Evolutionary conservation across 352 stramenopile species (phyloP).

Genomic region (Peronospora farinosa): DNA sequence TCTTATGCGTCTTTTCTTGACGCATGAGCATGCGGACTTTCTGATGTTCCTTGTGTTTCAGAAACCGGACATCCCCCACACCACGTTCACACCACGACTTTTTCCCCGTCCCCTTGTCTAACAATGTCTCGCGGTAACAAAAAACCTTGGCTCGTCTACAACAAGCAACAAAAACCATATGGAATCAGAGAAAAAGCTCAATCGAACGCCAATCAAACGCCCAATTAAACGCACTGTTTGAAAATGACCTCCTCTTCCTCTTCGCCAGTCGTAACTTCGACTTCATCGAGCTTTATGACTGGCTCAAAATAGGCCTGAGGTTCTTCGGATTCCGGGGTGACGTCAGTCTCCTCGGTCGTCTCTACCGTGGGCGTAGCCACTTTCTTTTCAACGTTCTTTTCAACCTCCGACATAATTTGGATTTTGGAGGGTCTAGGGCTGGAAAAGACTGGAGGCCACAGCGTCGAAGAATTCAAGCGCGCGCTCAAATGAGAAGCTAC

Average conservation of each 20-base stretch:
- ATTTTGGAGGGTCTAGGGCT: no score
- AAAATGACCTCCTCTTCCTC: constrained; percentile 95
- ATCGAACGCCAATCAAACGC: constrained; percentile 3
- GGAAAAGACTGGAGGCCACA: constrained; percentile 29
- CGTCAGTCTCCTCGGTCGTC: constrained; percentile 47
- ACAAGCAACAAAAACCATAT: no score
- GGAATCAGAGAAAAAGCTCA: not conserved
- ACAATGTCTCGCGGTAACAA: constrained; percentile 93
- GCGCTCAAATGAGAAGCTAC: constrained; percentile 24
- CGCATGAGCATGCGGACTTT: constrained; percentile 96
- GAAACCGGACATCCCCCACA: constrained; percentile 94
- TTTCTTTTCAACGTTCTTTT: not conserved
- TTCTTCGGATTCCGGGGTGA: constrained; percentile 63
- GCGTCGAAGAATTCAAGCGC: constrained; percentile 10
- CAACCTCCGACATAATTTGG: not conserved
- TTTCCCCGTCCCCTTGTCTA: constrained; percentile 96
- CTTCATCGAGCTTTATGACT: constrained; percentile 85
- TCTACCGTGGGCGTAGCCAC: constrained; percentile 45
- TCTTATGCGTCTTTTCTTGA: constrained; percentile 99
- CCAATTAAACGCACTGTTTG: constrained; percentile 62
- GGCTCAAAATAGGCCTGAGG: constrained; percentile 86
- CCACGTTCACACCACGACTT: constrained; percentile 97
- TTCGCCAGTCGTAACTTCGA: constrained; percentile 96
- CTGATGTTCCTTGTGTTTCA: constrained; percentile 94
- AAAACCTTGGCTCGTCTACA: constrained; percentile 92